Evolutionary conservation across 2,329 filamentous ascomycete species (phyloP).

Genomic region (Chaetomiaceae sp.): DNA sequence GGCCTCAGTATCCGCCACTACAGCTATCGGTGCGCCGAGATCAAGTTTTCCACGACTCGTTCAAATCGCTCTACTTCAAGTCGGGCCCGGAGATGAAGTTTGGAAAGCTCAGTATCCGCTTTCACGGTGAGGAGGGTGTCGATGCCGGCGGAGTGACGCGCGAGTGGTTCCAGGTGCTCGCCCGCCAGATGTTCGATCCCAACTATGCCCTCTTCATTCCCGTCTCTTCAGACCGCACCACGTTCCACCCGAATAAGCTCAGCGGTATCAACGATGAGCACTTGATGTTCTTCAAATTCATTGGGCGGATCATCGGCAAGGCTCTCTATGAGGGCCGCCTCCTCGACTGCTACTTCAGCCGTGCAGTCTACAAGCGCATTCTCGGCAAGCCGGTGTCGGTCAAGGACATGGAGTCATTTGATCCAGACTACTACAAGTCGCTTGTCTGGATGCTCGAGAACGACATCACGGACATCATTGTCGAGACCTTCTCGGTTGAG

Average conservation of each 20-base stretch:
- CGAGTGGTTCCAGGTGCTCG: constrained; percentile 98
- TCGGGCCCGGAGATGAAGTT: constrained; percentile 96
- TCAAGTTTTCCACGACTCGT: constrained; percentile 96
- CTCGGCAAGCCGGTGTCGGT: constrained; percentile 91
- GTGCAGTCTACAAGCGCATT: constrained; percentile 97
- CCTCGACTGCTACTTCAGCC: constrained; percentile 97
- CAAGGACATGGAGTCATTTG: constrained; percentile 99
- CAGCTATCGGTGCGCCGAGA: constrained; percentile 89
- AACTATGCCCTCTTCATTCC: constrained; percentile 96
- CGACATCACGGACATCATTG: constrained; percentile 96
- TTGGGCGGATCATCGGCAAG: constrained; percentile 96
- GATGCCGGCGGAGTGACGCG: constrained; percentile 96
- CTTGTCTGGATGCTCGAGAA: constrained; percentile 98
- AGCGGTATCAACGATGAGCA: constrained; percentile 95
- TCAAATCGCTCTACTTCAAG: constrained; percentile 98
- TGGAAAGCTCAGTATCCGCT: constrained; percentile 95
- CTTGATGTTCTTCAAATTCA: constrained; percentile 98
- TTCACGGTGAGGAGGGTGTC: constrained; percentile 95
- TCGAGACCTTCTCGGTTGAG: constrained; percentile 91
- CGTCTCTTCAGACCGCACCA: constrained; percentile 94
- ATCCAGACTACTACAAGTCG: constrained; percentile 98
- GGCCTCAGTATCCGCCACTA: constrained; percentile 64
- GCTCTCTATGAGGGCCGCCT: constrained; percentile 93
- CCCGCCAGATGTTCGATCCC: constrained; percentile 97
- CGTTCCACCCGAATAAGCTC: constrained; percentile 95